Conservation (phyloP, 495 filamentous ascomycete genomes). For the Poronia punctata region DNA sequence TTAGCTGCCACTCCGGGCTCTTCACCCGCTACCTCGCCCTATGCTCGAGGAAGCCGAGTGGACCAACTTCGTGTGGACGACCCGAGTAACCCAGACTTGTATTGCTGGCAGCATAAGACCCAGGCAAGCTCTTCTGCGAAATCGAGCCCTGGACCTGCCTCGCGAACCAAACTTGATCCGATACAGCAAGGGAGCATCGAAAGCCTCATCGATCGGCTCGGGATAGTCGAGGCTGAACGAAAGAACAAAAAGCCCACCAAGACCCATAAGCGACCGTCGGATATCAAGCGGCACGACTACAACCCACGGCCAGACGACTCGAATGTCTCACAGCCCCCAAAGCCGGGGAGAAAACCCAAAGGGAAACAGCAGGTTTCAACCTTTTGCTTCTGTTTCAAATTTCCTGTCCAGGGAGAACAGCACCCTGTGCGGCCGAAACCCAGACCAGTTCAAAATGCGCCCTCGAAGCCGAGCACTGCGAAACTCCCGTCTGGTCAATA, state of each 20-base stretch:
- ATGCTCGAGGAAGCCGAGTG: constrained; percentile 28
- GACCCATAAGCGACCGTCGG: constrained; percentile 4
- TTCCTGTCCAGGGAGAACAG: constrained; percentile 31
- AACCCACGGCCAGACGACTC: constrained; percentile 1
- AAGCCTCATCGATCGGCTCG: constrained; percentile 70
- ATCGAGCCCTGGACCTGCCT: constrained; percentile 34
- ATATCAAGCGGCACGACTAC: constrained; percentile 14
- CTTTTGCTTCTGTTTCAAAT: constrained; percentile 41
- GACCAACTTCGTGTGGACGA: constrained; percentile 43
- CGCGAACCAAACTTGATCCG: constrained; percentile 29
- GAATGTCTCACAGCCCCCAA: constrained; percentile 13
- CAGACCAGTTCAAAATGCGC: constrained; percentile 29
- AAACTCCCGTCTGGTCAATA: constrained; percentile 25
- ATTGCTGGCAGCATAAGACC: constrained; percentile 93
- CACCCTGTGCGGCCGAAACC: constrained; percentile 32
- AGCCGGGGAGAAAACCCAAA: constrained; percentile 24
- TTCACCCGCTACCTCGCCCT: constrained; percentile 24
- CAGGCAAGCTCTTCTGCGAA: constrained; percentile 53
- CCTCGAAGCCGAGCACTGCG: constrained; percentile 21
- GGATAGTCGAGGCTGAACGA: constrained; percentile 51
- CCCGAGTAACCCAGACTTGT: constrained; percentile 42
- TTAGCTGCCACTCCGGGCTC: constrained; percentile 40
- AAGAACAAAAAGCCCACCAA: constrained; percentile 22
- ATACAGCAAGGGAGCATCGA: constrained; percentile 70
- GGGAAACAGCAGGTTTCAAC: constrained; percentile 19